phyloP scores from a whole-genome alignment of 805 yeast species.

The Ogataea nonfermentans region DNA sequence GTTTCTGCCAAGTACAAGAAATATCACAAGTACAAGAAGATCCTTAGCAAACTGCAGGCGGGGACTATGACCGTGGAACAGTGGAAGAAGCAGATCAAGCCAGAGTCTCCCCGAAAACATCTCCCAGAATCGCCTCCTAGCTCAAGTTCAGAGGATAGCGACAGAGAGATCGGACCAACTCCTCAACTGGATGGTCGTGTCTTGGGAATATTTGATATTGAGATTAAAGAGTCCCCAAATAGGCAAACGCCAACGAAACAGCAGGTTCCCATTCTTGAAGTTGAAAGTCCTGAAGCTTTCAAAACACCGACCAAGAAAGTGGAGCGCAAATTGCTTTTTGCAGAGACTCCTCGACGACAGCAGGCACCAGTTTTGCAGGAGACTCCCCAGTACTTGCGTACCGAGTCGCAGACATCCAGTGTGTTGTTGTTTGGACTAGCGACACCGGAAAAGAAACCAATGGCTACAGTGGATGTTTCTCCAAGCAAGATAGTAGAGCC shows the following conservation, averaged over 20 bases:
- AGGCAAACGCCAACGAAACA: constrained; percentile 13
- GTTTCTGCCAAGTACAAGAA: constrained; percentile 36
- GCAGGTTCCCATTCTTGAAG: background rate
- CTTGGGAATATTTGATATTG: constrained; percentile 65
- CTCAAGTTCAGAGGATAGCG: constrained; percentile 15
- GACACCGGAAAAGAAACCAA: constrained; percentile 12
- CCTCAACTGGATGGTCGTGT: constrained; percentile 83
- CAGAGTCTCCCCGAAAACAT: background rate
- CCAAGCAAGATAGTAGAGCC: constrained; percentile 28
- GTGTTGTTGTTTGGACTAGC: constrained; percentile 3
- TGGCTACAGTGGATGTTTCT: constrained; percentile 5
- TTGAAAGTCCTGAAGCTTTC: constrained; percentile 19
- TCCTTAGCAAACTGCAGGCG: constrained; percentile 14
- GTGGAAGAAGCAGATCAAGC: constrained; percentile 6
- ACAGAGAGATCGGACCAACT: constrained; percentile 70
- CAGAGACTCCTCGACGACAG: constrained; percentile 15
- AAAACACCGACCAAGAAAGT: constrained; percentile 32
- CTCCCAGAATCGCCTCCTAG: constrained; percentile 6
- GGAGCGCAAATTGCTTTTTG: constrained; percentile 22
- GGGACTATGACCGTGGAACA: constrained; percentile 17
- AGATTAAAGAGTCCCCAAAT: constrained; percentile 22
- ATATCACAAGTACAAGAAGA: constrained; percentile 30
- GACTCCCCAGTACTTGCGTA: constrained; percentile 26
- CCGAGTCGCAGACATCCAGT: constrained; percentile 14
- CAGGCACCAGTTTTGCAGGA: constrained; percentile 12